Percentiles rank a stretch among this genome's conserved stretches.
phyloP scores from a whole-genome alignment of 2,329 filamentous ascomycete species.

The Hypoxylon rubiginosum region DNA sequence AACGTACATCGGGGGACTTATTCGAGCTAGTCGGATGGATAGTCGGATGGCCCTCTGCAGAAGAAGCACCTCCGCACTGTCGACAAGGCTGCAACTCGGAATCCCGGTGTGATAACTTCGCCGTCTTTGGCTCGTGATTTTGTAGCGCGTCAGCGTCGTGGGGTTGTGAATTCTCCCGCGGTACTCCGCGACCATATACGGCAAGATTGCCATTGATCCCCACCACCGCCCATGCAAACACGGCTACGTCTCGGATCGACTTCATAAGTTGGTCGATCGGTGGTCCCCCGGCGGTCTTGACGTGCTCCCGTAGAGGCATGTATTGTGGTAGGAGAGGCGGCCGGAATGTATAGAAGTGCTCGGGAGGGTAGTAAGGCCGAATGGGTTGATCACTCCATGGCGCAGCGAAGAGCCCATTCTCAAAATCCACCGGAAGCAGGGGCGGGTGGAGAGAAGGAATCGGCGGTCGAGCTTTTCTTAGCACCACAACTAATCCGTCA shows the following conservation, averaged over 20 bases:
- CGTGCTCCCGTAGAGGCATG: slow-evolving; percentile 60
- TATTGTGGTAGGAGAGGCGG: slow-evolving; percentile 60
- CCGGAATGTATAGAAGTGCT: slow-evolving; percentile 60
- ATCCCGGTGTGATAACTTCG: slow-evolving; percentile 51
- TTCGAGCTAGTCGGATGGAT: slow-evolving; percentile 24
- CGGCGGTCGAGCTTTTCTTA: slow-evolving; percentile 79
- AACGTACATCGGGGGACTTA: slow-evolving; percentile 21
- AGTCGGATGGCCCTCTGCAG: slow-evolving; percentile 23
- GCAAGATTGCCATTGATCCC: slow-evolving; percentile 84
- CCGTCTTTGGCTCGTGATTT: slow-evolving; percentile 66
- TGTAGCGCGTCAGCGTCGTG: slow-evolving; percentile 71
- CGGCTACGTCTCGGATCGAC: slow-evolving; percentile 84
- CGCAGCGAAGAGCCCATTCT: slow-evolving; percentile 80
- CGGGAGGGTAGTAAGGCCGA: slow-evolving; percentile 59
- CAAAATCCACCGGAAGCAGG: slow-evolving; percentile 60
- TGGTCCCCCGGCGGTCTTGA: slow-evolving; percentile 65
- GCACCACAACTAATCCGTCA: slow-evolving; percentile 85
- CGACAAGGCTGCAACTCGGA: slow-evolving; percentile 55
- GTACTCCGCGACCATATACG: slow-evolving; percentile 71
- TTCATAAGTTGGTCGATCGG: slow-evolving; percentile 77
- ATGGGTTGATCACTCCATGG: slow-evolving; percentile 82
- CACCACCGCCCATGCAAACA: slow-evolving; percentile 87
- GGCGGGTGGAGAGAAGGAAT: slow-evolving; percentile 71
- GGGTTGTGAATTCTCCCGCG: slow-evolving; percentile 74
- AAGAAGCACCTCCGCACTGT: slow-evolving; percentile 43